Percentiles rank a stretch among this genome's conserved stretches.
These are phyloP conservation scores for Nannochloropsis salina DNA, from an alignment of 108 stramenopile genomes.

Conservation along the genomic window DNA sequence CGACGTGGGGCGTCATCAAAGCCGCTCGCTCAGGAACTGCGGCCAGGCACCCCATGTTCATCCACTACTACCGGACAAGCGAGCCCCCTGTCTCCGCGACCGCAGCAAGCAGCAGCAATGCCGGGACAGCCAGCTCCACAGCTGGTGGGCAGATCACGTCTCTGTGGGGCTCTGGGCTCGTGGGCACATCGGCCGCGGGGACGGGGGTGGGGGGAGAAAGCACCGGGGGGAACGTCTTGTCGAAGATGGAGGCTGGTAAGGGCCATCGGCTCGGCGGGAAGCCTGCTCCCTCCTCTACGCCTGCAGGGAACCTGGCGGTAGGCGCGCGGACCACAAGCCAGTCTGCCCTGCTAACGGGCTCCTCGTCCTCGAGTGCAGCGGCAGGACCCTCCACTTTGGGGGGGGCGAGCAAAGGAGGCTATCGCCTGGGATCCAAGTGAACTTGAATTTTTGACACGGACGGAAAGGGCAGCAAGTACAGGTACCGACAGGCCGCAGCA, in stretches of 20 bases:
- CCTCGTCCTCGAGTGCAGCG: neutral
- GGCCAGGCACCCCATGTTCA: neutral
- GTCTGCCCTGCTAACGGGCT: neutral
- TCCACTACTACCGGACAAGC: neutral
- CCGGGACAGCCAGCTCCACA: neutral
- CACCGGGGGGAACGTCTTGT: neutral
- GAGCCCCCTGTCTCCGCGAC: neutral
- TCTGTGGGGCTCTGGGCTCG: neutral
- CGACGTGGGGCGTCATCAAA: neutral
- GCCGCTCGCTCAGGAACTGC: neutral
- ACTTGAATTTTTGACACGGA: neutral
- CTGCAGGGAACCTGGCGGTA: neutral
- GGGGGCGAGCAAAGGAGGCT: neutral
- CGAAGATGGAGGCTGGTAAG: slow-evolving; percentile 14
- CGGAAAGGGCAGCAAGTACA: neutral
- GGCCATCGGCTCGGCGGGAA: neutral
- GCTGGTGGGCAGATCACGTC: neutral
- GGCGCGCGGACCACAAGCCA: neutral
- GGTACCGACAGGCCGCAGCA: too few relatives aligned
- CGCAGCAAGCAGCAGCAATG: neutral
- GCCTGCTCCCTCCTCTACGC: neutral
- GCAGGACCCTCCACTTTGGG: neutral
- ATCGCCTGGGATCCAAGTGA: neutral
- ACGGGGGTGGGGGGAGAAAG: neutral
- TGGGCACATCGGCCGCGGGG: neutral